A percentile compares a stretch with the other conserved stretches of the same genome.
phyloP scores from a whole-genome alignment of 192 early-diverging fungal genomes.

The Paraglomus brasilianum region DNA sequence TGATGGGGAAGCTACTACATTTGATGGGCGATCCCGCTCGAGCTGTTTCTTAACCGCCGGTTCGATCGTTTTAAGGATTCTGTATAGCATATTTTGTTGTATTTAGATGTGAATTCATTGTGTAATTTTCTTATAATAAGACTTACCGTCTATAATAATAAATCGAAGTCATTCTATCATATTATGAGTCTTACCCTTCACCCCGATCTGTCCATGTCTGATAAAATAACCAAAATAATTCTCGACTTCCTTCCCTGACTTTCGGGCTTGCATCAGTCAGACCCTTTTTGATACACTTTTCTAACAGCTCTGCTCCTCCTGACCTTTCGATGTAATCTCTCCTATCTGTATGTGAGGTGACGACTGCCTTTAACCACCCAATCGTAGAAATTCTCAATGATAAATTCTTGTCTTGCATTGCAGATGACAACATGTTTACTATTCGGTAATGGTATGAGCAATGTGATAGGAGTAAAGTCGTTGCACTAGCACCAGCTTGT shows the following conservation, averaged over 20 bases:
- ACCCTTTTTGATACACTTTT: conserved; percentile 43
- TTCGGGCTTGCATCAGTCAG: conserved; percentile 40
- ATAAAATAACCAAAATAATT: conserved; percentile 41
- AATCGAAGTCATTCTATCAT: not conserved
- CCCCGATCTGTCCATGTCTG: conserved; percentile 41
- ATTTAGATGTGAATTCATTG: too few species aligned
- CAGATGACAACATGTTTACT: conserved; percentile 31
- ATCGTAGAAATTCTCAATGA: conserved; percentile 36
- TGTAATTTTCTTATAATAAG: conserved; percentile 5
- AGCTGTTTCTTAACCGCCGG: conserved; percentile 26
- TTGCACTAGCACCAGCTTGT: conserved; percentile 24
- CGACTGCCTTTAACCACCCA: conserved; percentile 29
- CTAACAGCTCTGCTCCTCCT: conserved; percentile 36
- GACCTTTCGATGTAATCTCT: conserved; percentile 35
- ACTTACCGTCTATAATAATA: not conserved
- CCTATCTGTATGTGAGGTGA: conserved; percentile 34
- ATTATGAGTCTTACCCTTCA: conserved; percentile 34
- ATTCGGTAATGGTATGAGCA: conserved; percentile 38
- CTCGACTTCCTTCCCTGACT: conserved; percentile 41
- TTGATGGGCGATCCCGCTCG: conserved; percentile 21
- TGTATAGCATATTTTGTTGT: not conserved
- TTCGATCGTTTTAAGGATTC: conserved; percentile 24
- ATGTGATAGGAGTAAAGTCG: conserved; percentile 31
- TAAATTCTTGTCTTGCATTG: conserved; percentile 44
- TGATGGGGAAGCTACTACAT: not conserved